Evolutionary conservation across 306 rosid genomes (phyloP), one percentile per base, ranked within the genome.

Genomic region (Pyrus communis): DNA sequence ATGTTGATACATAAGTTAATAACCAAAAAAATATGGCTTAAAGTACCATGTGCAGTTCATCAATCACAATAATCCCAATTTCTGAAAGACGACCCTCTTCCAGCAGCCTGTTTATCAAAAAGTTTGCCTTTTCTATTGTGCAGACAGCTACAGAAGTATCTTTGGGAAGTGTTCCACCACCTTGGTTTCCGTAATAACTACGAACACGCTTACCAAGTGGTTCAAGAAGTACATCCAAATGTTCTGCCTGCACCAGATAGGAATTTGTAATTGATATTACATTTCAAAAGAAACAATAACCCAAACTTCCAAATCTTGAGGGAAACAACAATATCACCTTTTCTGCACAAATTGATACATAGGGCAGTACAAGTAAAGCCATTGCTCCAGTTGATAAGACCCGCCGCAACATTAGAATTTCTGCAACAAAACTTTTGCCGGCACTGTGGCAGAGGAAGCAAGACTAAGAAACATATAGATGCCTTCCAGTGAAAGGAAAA

Each of bases 381-480:
- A 95, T 90, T 86, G 90, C 90, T 71, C 95, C 97, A 14, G 93
- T 89, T 46, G 85, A 82, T 72, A 89, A 81, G 74, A 89, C 97
- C 82, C 92, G 88, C 80, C 89, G 90, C 76, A 92, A 75, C 97
- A 95, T 95, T 78, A 95, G 84, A 85, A 92, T 92, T 84, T 95
- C 98, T 71, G 98, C 98, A 82, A 92, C 97, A 75, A 95, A 89
- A 90, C 97, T 95, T 87, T 95, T 95, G 70, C 97, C 97, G n/a
- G 97, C 97, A 85, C 98, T 95, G 93, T 79, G 31, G 79, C 78
- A 80, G 83, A 67, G 81, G 83, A 71, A 81, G 70, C 78, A 85
- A 67, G 66, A 71, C 79, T 72, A 78, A 58, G 31, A 45, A 74
- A 80, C 69, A 73, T 49, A 71, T 13, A 74, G 30, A 74, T 67